Evolutionary conservation across 306 rosid genomes (phyloP).

Genomic region (Castanea mollissima): DNA sequence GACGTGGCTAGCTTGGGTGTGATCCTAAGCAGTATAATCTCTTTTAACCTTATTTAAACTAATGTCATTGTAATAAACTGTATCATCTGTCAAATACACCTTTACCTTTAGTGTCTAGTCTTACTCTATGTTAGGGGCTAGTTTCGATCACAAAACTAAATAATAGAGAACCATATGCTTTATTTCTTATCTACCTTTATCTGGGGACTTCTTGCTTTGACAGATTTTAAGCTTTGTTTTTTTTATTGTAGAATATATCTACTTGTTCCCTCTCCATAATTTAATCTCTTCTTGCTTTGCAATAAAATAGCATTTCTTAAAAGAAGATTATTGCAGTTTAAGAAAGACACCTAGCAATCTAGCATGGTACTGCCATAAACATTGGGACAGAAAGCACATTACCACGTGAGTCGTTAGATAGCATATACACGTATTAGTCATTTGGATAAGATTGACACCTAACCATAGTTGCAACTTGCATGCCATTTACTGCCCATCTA

Average conservation of each 20-base stretch:
- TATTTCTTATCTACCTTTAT: background rate
- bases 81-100: background rate
- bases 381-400: slow-evolving; percentile 36
- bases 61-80: background rate
- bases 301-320: slow-evolving; percentile 1
- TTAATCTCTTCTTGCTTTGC: background rate
- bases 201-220: background rate
- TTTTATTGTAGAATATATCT: background rate
- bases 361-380: slow-evolving; percentile 34
- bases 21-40: too few relatives aligned
- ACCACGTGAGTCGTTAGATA: slow-evolving; percentile 35
- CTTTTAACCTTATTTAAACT: too few relatives aligned
- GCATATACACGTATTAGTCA: slow-evolving; percentile 30
- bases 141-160: background rate
- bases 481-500: background rate
- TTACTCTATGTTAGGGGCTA: background rate
- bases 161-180: background rate
- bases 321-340: background rate
- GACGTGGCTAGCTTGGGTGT: too few relatives aligned
- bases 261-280: background rate
- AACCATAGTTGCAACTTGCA: slow-evolving; percentile 4
- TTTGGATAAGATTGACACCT: slow-evolving; percentile 41
- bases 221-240: background rate
- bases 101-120: background rate
- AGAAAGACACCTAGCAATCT: slow-evolving; percentile 9